Percentiles rank a stretch among this genome's conserved stretches.
Evolutionary conservation across 2,329 filamentous ascomycete species (phyloP).

Genomic region (Mariannaea sp.): DNA sequence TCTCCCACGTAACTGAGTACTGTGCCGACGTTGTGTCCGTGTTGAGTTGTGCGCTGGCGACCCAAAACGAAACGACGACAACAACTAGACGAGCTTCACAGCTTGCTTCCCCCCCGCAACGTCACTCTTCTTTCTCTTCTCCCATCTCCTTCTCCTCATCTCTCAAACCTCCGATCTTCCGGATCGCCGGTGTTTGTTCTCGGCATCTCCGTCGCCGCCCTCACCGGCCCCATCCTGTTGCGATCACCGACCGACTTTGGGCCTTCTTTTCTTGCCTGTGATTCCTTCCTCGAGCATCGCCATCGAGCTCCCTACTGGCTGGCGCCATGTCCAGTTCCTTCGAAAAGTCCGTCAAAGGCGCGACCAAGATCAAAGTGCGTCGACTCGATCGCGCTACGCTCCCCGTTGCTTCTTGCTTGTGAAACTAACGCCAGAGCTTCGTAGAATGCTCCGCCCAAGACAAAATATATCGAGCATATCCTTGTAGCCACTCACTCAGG

Average conservation of each 20-base stretch:
- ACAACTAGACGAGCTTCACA: constrained; percentile 19
- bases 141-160: not conserved
- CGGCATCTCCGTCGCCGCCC: constrained; percentile 21
- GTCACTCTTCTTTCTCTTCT: constrained; percentile 10
- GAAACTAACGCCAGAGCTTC: constrained; percentile 14
- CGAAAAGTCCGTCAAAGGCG: constrained; percentile 99
- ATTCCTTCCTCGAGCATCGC: constrained; percentile 12
- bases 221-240: constrained; percentile 13
- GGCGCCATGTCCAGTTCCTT: constrained; percentile 79
- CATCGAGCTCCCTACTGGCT: constrained; percentile 24
- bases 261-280: constrained; percentile 9
- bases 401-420: not conserved
- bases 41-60: constrained; percentile 33
- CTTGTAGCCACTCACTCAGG: constrained; percentile 92
- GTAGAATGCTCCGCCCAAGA: constrained; percentile 92
- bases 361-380: constrained; percentile 91
- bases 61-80: constrained; percentile 27
- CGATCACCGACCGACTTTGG: constrained; percentile 15
- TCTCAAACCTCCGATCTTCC: constrained; percentile 15
- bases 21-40: constrained; percentile 18
- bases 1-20: constrained; percentile 34
- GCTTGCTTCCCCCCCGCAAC: constrained; percentile 13
- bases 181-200: constrained; percentile 27
- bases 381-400: constrained; percentile 6
- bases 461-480: constrained; percentile 99